Base-by-base conservation (phyloP, 768 basidiomycete genomes). In the Mycena epipterygia region DNA sequence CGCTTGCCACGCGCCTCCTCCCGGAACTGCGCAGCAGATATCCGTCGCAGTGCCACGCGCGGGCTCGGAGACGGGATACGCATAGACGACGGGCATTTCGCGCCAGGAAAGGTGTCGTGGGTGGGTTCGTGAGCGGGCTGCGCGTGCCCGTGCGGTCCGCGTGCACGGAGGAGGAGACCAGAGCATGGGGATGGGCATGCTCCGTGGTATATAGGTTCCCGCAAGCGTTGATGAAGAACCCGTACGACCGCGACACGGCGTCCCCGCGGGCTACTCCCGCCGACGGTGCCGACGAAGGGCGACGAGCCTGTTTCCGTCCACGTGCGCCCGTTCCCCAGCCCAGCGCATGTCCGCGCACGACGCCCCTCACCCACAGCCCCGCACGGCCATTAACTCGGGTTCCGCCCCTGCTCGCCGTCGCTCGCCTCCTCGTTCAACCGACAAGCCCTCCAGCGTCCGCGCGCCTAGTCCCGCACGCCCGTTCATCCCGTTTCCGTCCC, bases 41-140 rank as follows among this genome's bases (percentile, higher is more conserved):
- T 51, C 48, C 48, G 46, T 48, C 46, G 21, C 23, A 48, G 23
- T 48, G 46, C 14, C 46, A 25, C 6, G 46, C 46, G 46, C 46
- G 46, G 5, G 46, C 46, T 48, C 46, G 46, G 46, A 48, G 21
- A 25, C 23, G 46, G 46, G 46, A 9, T 48, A 48, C 46, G 23
- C 46, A n/a, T 48, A n/a, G 46, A 23, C 23, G 19, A 48, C 46
- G n/a, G 46, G 46, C 46, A 48, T 48, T 23, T 48, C 46, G 46
- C 46, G 46, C 46, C n/a, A 48, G 46, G 46, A 48, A 48, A 48
- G 46, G 46, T 48, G 46, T 48, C 46, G 46, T 48, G 23, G n/a
- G 46, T 48, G 46, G 23, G 46, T 48, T 48, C 46, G 46, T 48
- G 46, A n/a, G 46, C 46, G 46, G 46, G 46, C 46, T 48, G 46